A percentile compares a stretch with the other conserved stretches of the same genome.
These are phyloP conservation scores for Lentinus brumalis DNA, from an alignment of 768 basidiomycete genomes.

Conservation along the genomic window DNA sequence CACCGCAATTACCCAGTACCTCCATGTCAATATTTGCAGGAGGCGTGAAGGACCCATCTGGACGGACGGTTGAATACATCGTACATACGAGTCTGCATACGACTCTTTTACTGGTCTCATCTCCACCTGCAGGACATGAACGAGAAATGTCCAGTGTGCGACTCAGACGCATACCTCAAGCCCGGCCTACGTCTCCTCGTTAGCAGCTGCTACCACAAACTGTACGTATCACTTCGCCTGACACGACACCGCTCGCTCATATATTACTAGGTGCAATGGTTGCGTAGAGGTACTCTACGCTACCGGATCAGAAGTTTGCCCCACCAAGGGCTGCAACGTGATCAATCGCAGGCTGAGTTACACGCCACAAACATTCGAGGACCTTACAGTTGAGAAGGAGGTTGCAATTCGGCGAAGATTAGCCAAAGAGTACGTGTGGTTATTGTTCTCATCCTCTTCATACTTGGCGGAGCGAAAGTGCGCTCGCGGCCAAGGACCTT, in stretches of 20 bases:
- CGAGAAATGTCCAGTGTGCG: conserved; percentile 97
- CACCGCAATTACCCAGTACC: conserved; percentile 70
- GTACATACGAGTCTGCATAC: conserved; percentile 45
- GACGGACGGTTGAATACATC: conserved; percentile 78
- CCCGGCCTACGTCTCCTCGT: conserved; percentile 92
- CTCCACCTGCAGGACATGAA: conserved; percentile 65
- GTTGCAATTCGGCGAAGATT: conserved; percentile 86
- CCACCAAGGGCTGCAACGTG: conserved; percentile 71
- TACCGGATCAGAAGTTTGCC: conserved; percentile 94
- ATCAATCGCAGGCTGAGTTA: conserved; percentile 92
- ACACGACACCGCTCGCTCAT: not conserved
- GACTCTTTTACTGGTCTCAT: conserved; percentile 1
- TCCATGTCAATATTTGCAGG: conserved; percentile 77
- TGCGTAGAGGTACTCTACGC: conserved; percentile 98
- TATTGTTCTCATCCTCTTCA: too few relatives aligned
- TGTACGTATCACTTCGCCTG: conserved; percentile 49
- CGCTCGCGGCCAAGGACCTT: too few relatives aligned
- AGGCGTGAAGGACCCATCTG: conserved; percentile 85
- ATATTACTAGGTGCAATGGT: conserved; percentile 81
- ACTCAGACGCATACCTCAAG: conserved; percentile 94
- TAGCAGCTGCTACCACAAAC: conserved; percentile 98
- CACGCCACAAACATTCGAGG: conserved; percentile 92
- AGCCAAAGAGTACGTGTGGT: conserved; percentile 73
- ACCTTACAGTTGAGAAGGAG: conserved; percentile 91
- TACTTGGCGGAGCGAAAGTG: too few relatives aligned